phyloP scores from a whole-genome alignment of 495 filamentous ascomycete species.

The Talaromyces liani region DNA sequence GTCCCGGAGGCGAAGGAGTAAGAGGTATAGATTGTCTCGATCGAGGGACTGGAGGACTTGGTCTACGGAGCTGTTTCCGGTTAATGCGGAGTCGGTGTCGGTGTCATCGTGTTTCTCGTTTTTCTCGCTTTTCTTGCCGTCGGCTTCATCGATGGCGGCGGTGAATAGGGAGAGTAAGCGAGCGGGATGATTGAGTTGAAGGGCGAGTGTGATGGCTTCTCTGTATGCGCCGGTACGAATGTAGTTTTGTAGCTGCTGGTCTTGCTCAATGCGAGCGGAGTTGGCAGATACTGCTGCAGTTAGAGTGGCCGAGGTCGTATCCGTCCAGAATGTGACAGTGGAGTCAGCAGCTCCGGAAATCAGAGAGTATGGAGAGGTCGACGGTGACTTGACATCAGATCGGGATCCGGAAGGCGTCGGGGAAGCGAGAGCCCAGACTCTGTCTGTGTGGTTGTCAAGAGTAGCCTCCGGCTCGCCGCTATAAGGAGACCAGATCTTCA shows the following conservation, averaged over 20 bases:
- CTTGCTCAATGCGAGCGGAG: conserved; percentile 77
- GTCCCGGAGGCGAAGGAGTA: conserved; percentile 76
- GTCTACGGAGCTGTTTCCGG: conserved; percentile 73
- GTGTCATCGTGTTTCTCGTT: conserved; percentile 24
- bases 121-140: conserved; percentile 22
- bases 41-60: conserved; percentile 71
- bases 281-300: conserved; percentile 60
- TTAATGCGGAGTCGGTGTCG: conserved; percentile 54
- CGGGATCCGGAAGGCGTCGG: conserved; percentile 46
- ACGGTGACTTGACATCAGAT: conserved; percentile 29
- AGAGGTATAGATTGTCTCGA: conserved; percentile 70
- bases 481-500: conserved; percentile 87
- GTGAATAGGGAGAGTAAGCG: conserved; percentile 78
- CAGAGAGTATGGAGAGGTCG: conserved; percentile 44
- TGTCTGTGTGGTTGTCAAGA: conserved; percentile 90
- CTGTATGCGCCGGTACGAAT: conserved; percentile 79
- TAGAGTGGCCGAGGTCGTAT: conserved; percentile 78
- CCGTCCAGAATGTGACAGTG: conserved; percentile 88
- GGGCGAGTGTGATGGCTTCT: conserved; percentile 82
- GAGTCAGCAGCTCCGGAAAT: conserved; percentile 87
- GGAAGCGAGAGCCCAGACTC: conserved; percentile 81
- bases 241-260: conserved; percentile 87
- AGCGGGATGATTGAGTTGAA: conserved; percentile 87
- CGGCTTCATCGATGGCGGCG: conserved; percentile 59
- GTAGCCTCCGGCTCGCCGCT: conserved; percentile 78